These are phyloP conservation scores for Daldinia loculata DNA, from an alignment of 495 filamentous ascomycete genomes.

Conservation along the genomic window DNA sequence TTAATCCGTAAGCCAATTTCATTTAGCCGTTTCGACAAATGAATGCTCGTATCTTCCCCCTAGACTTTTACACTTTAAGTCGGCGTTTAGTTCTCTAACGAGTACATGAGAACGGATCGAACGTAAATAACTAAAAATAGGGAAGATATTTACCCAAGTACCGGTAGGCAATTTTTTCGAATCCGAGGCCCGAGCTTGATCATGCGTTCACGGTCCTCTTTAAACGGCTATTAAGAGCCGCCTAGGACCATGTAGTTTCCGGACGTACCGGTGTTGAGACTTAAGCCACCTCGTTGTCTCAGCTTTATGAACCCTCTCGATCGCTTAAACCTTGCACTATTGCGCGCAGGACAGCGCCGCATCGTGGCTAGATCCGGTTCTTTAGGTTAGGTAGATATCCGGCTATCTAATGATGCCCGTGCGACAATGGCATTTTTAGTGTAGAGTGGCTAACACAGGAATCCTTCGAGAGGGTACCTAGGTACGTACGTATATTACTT, in stretches of 20 bases:
- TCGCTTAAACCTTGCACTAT: slow-evolving; percentile 1
- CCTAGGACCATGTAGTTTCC: slow-evolving; percentile 5
- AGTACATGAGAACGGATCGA: not conserved
- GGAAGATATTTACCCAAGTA: slow-evolving; percentile 15
- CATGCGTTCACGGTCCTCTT: slow-evolving; percentile 4
- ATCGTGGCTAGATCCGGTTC: slow-evolving; percentile 1
- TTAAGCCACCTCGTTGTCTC: slow-evolving; percentile 4
- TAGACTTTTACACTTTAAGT: not conserved
- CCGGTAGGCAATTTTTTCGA: slow-evolving; percentile 13
- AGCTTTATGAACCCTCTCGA: slow-evolving; percentile 1
- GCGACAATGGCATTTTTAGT: not conserved
- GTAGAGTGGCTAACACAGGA: not conserved
- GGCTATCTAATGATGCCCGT: not conserved
- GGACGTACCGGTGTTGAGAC: slow-evolving; percentile 10
- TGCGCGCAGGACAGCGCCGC: not conserved
- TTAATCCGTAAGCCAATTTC: slow-evolving; percentile 9
- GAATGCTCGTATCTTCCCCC: not conserved
- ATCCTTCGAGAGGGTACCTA: not conserved
- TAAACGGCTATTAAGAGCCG: slow-evolving; percentile 5
- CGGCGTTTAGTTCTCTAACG: not conserved
- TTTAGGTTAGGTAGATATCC: not conserved
- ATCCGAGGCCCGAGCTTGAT: slow-evolving; percentile 12
- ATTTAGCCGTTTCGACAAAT: slow-evolving; percentile 7
- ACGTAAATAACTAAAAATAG: slow-evolving; percentile 22
- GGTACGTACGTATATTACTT: not conserved